Base-by-base conservation (phyloP, 2,329 filamentous ascomycete species). In the Pseudogymnoascus sp. region DNA sequence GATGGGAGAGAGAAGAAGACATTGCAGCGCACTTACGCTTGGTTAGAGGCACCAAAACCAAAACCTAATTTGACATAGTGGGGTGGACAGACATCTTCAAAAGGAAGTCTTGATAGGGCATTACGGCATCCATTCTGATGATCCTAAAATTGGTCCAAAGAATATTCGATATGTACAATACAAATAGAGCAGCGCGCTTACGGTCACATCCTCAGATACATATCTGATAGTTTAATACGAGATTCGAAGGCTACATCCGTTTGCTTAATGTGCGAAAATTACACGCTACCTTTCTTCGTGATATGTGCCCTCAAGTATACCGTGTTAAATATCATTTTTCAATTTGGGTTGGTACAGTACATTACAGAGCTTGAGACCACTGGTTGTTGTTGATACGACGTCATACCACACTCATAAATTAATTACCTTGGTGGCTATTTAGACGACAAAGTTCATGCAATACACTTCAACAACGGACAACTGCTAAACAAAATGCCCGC, bases 1-100 rank as follows among this genome's bases (percentile, higher is more conserved):
- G 90, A 96, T 71, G 88, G 89, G 1, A 81, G 80, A 66, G 87
- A 91, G 72, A 77, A 77, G 66, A 82, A 78, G 70, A 82, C 85
- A 25, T 72, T 90, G 58, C 85, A 88, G 70, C 74, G 66, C 60
- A 68, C 68, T 21, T 73, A 73, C 52, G 58, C 67, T 42, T 60
- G 35, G 36, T 64, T 71, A 10, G 72, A 72, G 40, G 60, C 64
- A 21, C 68, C 66, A 2, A 68, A 70, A 21, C 70, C 70, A 4
- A 70, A 71, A 60, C 29, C 59, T 21, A 48, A 8, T 10, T 9
- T 31, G 59, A 5, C 21, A 3, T 60, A 39, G 21, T 9, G 37
- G 33, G 21, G n/a, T 55, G 48, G n/a, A 18, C 5, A 31, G 27
- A 12, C 45, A 55, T n/a, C 27, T n/a, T 5, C 29, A 33, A 55